These are phyloP conservation scores for Lomentospora prolificans DNA, from an alignment of 2,329 filamentous ascomycete genomes.

Conservation along the genomic window DNA sequence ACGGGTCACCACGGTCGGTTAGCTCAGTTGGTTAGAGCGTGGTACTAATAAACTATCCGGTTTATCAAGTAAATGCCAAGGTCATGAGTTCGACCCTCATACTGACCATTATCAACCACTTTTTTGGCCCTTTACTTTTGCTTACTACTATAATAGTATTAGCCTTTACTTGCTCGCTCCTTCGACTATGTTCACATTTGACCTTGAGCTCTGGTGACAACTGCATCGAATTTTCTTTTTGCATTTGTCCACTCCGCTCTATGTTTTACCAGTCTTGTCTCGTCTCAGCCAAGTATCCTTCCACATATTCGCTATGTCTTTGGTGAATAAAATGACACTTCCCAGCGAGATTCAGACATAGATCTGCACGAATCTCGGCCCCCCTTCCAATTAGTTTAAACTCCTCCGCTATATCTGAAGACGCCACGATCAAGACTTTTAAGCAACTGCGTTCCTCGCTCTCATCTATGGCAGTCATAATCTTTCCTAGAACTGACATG, in stretches of 20 bases:
- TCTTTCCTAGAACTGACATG: background rate
- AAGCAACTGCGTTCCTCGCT: background rate
- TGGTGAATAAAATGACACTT: background rate
- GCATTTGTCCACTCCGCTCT: too few relatives aligned
- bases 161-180: too few relatives aligned
- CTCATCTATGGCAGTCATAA: background rate
- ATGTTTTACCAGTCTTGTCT: background rate
- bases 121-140: background rate
- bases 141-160: too few relatives aligned
- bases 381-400: background rate
- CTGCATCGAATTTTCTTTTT: too few relatives aligned
- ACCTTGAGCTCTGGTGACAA: too few relatives aligned
- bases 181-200: too few relatives aligned
- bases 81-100: background rate
- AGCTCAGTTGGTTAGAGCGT: background rate
- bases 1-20: background rate
- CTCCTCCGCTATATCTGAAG: background rate
- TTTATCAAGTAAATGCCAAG: background rate
- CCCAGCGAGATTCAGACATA: background rate
- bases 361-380: background rate
- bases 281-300: background rate
- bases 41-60: background rate
- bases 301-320: background rate
- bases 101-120: background rate
- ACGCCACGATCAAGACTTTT: background rate